phyloP scores from a whole-genome alignment of 768 basidiomycete genomes.

The Hypholoma fasciculare region DNA sequence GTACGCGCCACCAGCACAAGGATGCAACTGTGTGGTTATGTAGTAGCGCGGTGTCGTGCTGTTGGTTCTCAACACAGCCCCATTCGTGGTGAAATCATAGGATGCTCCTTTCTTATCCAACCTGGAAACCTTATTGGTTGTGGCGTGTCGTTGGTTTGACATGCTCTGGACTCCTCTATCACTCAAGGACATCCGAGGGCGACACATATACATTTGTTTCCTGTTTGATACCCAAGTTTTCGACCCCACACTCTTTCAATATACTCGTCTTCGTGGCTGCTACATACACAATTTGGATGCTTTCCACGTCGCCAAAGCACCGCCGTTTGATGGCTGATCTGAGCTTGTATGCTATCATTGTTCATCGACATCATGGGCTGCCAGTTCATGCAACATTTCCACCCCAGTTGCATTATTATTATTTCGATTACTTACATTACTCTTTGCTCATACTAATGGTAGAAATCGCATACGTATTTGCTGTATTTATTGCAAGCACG shows the following conservation, averaged over 20 bases:
- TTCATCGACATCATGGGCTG: not conserved
- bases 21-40: constrained; percentile 75
- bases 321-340: not conserved
- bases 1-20: constrained; percentile 79
- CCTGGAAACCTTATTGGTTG: constrained; percentile 8
- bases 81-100: not conserved
- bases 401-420: not conserved
- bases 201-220: constrained; percentile 18
- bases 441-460: not conserved
- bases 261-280: constrained; percentile 5
- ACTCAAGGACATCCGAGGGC: constrained; percentile 8
- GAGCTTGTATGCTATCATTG: not conserved
- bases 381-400: not conserved
- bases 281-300: constrained; percentile 4
- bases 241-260: constrained; percentile 19
- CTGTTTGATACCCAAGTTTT: constrained; percentile 14
- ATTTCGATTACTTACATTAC: not conserved
- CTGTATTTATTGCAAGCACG: constrained; percentile 14
- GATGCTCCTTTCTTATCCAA: not conserved
- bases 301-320: constrained; percentile 8
- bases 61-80: not conserved
- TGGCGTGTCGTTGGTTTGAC: constrained; percentile 10
- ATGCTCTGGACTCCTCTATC: not conserved
- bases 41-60: constrained; percentile 29
- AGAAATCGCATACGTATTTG: constrained; percentile 1